A percentile compares a stretch with the other conserved stretches of the same genome.
Evolutionary conservation across 179 eudicot species (phyloP).

Genomic region (Silene noctiflora): DNA sequence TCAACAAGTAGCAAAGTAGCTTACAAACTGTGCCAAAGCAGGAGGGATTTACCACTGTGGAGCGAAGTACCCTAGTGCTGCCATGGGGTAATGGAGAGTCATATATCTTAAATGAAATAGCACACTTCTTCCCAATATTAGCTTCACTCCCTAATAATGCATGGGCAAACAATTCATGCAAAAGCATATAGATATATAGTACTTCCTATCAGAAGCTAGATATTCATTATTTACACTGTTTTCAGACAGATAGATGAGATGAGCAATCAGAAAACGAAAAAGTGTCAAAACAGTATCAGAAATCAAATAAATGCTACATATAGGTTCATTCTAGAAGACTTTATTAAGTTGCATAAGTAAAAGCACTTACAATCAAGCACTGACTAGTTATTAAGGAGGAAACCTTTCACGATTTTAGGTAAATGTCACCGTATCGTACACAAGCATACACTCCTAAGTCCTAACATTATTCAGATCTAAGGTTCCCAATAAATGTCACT

Average conservation of each 20-base stretch:
- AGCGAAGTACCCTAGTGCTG: slow-evolving; percentile 35
- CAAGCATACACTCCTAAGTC: neutral
- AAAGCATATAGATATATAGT: neutral
- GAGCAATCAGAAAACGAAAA: neutral
- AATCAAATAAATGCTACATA: neutral
- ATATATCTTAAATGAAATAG: slow-evolving; percentile 35
- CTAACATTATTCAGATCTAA: neutral
- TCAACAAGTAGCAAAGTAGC: slow-evolving; percentile 1
- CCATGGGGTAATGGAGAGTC: slow-evolving; percentile 35
- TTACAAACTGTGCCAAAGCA: slow-evolving; percentile 12
- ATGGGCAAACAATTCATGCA: neutral
- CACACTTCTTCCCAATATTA: slow-evolving; percentile 26
- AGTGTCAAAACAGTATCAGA: neutral
- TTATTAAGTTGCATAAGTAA: neutral
- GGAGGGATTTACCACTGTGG: slow-evolving; percentile 35
- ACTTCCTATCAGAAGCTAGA: neutral
- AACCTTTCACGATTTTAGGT: neutral
- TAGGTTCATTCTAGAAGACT: neutral
- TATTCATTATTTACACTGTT: neutral
- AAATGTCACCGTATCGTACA: too few species aligned
- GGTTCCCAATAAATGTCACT: neutral
- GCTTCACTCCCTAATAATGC: slow-evolving; percentile 32
- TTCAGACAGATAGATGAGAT: neutral
- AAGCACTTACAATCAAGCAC: neutral
- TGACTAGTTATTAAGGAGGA: neutral